These are phyloP conservation scores for Stygiomarasmius scandens DNA, from an alignment of 1,284 basidiomycete genomes.

Conservation along the genomic window DNA sequence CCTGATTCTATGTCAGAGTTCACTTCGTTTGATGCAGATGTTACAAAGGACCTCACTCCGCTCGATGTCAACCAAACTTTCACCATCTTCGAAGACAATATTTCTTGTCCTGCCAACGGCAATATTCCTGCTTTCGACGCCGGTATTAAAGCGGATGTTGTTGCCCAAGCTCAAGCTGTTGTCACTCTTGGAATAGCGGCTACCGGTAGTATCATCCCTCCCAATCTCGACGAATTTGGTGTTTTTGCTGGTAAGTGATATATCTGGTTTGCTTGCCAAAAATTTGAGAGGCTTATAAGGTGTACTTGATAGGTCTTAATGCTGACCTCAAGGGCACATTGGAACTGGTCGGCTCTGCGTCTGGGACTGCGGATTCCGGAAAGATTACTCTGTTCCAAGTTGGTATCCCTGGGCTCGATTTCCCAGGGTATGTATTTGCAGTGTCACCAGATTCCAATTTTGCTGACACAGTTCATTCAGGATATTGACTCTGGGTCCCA, in stretches of 20 bases:
- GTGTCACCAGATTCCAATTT: no score
- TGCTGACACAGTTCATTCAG: constrained; percentile 2
- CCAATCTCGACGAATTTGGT: constrained; percentile 14
- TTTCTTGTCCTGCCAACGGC: constrained; percentile 21
- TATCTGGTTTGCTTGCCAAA: no score
- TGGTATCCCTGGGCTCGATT: constrained; percentile 20
- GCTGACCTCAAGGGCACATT: constrained; percentile 15
- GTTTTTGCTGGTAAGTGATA: constrained; percentile 13
- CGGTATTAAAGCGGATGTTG: constrained; percentile 19
- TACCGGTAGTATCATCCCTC: constrained; percentile 17
- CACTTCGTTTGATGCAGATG: constrained; percentile 10
- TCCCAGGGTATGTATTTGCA: constrained; percentile 16
- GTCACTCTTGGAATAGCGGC: constrained; percentile 15
- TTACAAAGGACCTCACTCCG: constrained; percentile 14
- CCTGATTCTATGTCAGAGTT: constrained; percentile 7
- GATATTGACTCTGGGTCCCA: constrained; percentile 17
- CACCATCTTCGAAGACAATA: constrained; percentile 20
- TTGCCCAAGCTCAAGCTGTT: constrained; percentile 10
- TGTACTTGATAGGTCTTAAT: constrained; percentile 11
- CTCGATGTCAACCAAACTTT: constrained; percentile 22
- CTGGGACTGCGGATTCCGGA: constrained; percentile 16
- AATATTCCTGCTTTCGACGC: constrained; percentile 21
- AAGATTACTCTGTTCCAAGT: constrained; percentile 13
- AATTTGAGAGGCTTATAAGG: no score
- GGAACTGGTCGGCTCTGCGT: not conserved